These are phyloP conservation scores for Crepidotus variabilis DNA, from an alignment of 768 basidiomycete species.

Conservation along the genomic window DNA sequence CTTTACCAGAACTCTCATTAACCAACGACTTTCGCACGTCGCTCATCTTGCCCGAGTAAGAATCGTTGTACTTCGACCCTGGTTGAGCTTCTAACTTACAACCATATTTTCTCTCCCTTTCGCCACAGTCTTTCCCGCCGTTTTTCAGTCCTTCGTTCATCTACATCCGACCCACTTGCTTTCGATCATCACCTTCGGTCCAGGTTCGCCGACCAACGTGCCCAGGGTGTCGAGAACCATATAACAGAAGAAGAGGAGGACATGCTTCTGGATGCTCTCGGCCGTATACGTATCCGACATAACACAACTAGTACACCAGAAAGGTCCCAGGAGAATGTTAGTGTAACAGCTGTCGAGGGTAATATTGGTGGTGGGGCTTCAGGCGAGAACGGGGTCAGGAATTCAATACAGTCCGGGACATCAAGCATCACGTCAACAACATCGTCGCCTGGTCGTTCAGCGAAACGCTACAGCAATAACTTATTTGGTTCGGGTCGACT, in stretches of 20 bases:
- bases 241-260: conserved; percentile 83
- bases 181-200: conserved; percentile 56
- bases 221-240: conserved; percentile 60
- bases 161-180: conserved; percentile 61
- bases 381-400: conserved; percentile 26
- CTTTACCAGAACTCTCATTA: conserved; percentile 58
- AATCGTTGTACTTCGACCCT: conserved; percentile 16
- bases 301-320: conserved; percentile 19
- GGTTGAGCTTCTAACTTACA: conserved; percentile 7
- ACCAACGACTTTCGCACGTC: conserved; percentile 82
- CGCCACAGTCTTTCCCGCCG: conserved; percentile 68
- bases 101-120: conserved; percentile 14
- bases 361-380: conserved; percentile 10
- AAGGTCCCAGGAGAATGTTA: conserved; percentile 32
- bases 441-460: conserved; percentile 46
- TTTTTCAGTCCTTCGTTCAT: conserved; percentile 73
- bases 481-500: conserved; percentile 80
- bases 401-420: conserved; percentile 32
- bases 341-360: conserved; percentile 3
- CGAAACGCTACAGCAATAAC: conserved; percentile 82
- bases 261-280: conserved; percentile 76
- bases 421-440: conserved; percentile 30
- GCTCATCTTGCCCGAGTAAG: conserved; percentile 82
- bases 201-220: conserved; percentile 74
- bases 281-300: conserved; percentile 36